Base-by-base conservation (phyloP, 345 rosid species). In the Citrus medica region DNA sequence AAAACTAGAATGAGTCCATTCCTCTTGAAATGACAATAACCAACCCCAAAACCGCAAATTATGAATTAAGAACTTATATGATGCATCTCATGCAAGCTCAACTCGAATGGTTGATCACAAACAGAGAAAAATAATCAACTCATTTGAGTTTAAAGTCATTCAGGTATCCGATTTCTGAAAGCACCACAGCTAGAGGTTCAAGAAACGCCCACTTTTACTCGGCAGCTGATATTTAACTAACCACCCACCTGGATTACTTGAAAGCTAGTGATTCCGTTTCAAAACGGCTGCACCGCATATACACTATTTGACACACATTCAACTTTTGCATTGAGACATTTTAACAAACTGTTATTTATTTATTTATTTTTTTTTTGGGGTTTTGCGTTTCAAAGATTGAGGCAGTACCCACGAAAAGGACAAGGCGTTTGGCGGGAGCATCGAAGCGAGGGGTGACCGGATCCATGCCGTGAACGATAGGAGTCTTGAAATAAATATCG, bases 401-500 rank as follows among this genome's bases (percentile, higher is more conserved):
- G 13, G 40, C 12, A 82, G 16, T 87, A 95, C 98, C 95, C 22
- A 95, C 89, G 61, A 95, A 86, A 53, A 95, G 93, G 30, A 95
- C 89, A 61, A 95, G 98, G 58, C 99, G 98, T 30, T 95, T 95
- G 2, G 98, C 99, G 10, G 98, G 97, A 6, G 90, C 90, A 3
- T 77, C 24, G 88, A 93, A 93, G 55, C 94, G 92, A 28, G 97
- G 98, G 22, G 79, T 73, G 67, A 91, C 98, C 0, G 84, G 94
- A 87, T 92, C 94, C 98, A 95, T 90, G 76, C 99, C 99, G 71
- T 92, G 97, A 79, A 95, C 97, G 83, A 95, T 92, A 12, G 99
- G 98, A 24, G 98, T 89, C 79, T 93, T 95, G 98, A 95, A 95
- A 88, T 93, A 95, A 81, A 95, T 92, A 76, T 95, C 99, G 91